A percentile compares a stretch with the other conserved stretches of the same genome.
Evolutionary conservation across 2,329 filamentous ascomycete species (phyloP).

Genomic region (Sporothrix pseudoabietina): DNA sequence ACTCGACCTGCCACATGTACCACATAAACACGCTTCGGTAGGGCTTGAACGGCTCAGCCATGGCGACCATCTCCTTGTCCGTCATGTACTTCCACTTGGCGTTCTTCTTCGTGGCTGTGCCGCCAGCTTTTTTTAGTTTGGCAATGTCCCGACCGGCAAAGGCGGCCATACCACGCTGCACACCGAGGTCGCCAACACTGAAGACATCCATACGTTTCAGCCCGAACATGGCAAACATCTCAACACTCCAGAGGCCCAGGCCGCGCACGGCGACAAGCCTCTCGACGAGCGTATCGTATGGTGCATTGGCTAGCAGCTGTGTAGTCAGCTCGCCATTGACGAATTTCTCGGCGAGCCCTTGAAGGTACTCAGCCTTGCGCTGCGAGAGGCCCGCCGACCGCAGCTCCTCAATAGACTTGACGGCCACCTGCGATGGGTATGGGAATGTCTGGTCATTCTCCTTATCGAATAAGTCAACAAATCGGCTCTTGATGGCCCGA

Average conservation of each 20-base stretch:
- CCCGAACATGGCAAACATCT: constrained; percentile 98
- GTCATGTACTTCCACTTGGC: constrained; percentile 99
- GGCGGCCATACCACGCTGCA: constrained; percentile 91
- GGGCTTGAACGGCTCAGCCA: constrained; percentile 77
- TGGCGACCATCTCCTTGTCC: constrained; percentile 86
- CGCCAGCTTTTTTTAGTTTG: constrained; percentile 69
- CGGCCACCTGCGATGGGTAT: constrained; percentile 70
- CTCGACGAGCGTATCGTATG: constrained; percentile 83
- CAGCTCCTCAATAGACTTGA: constrained; percentile 64
- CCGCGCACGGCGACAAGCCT: constrained; percentile 83
- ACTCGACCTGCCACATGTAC: constrained; percentile 92
- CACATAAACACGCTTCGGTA: constrained; percentile 96
- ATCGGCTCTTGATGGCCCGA: constrained; percentile 83
- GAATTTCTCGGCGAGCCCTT: constrained; percentile 83
- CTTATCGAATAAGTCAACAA: constrained; percentile 68
- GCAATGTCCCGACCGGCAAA: constrained; percentile 80
- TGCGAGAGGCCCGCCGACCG: constrained; percentile 87
- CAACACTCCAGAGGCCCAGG: constrained; percentile 85
- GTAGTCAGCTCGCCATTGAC: constrained; percentile 71
- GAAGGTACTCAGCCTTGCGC: constrained; percentile 93
- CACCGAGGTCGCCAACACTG: constrained; percentile 85
- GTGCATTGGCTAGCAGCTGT: constrained; percentile 72
- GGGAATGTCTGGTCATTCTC: constrained; percentile 61
- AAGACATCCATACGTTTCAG: constrained; percentile 94
- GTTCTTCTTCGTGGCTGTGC: constrained; percentile 64